Evolutionary conservation across 495 filamentous ascomycete genomes (phyloP), one percentile per base, ranked within the genome.

Genomic region (Neurospora sp.): DNA sequence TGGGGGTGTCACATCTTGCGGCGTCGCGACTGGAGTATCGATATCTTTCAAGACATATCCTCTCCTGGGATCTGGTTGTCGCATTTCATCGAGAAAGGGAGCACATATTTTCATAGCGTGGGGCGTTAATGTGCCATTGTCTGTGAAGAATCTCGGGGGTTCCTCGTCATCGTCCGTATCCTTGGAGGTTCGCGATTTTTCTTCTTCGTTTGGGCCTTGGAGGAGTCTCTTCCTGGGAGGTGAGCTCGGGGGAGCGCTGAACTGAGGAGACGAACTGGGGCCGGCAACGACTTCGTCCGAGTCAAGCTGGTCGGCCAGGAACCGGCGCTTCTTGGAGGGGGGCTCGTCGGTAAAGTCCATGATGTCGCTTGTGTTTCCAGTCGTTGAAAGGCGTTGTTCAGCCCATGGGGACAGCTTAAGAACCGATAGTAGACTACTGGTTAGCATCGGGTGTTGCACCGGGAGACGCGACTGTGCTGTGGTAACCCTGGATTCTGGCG

Each of bases 321-420:
- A 96, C 37, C 94, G 90, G 71, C 91, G 86, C 81, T 91, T 94
- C 84, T 97, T 97, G 46, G 81, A 81, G 5, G 93, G 93, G 27
- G 89, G 87, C 65, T 90, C 88, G 70, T 88, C 84, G 72, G 83
- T 77, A 73, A 83, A 83, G 74, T 82, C 86, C 91, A 92, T 92
- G 3, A 39, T 81, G 73, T 73, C 69, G 18, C 31, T 27, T 37
- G 70, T 71, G 59, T 31, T 18, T 71, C 7, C 69, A 14, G n/a
- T 41, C 71, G 27, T 65, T 14, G 3, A 35, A 53, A 59, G 75
- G 68, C 68, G 73, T 72, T 31, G 65, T 68, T 69, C 42, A 46
- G 39, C 68, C 18, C 27, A 31, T 41, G 4, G 41, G 1, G 31
- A 14, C 6, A 35, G 68, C 31, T 46, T 27, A 4, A 46, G 7